A percentile compares a stretch with the other conserved stretches of the same genome.
Conservation (phyloP, 2,329 filamentous ascomycete genomes). For the Westerdykella ornata region DNA sequence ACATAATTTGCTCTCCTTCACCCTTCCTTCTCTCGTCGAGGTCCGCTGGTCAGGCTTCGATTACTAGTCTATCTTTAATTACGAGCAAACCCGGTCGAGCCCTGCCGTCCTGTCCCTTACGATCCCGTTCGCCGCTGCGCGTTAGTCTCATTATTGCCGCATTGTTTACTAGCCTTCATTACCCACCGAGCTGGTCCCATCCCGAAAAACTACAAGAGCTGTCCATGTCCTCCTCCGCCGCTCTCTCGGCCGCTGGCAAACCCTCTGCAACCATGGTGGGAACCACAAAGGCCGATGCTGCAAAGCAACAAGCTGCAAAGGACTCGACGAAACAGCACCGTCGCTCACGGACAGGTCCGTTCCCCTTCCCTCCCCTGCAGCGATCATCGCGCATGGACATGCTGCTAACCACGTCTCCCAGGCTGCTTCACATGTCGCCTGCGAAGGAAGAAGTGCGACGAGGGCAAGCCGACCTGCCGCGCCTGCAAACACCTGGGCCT, state of each 20-base stretch:
- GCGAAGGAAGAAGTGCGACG: conserved; percentile 64
- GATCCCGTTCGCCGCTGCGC: conserved; percentile 37
- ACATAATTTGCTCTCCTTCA: conserved; percentile 45
- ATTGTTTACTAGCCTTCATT: conserved; percentile 38
- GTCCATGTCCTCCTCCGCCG: conserved; percentile 46
- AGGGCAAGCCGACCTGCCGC: conserved; percentile 57
- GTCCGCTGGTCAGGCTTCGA: conserved; percentile 46
- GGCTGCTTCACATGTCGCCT: conserved; percentile 63
- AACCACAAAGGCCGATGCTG: conserved; percentile 44
- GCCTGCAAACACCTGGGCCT: conserved; percentile 69
- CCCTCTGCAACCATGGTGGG: conserved; percentile 46
- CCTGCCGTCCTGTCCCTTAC: conserved; percentile 39
- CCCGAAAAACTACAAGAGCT: conserved; percentile 33
- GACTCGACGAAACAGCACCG: conserved; percentile 80
- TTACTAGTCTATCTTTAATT: conserved; percentile 45
- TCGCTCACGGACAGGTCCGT: conserved; percentile 85
- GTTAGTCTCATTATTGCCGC: conserved; percentile 37
- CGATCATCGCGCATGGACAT: conserved; percentile 29
- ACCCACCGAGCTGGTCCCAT: conserved; percentile 31
- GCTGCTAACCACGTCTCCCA: conserved; percentile 38
- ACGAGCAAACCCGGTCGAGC: conserved; percentile 37
- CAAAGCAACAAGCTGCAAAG: conserved; percentile 48
- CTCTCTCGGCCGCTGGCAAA: conserved; percentile 38
- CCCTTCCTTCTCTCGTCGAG: conserved; percentile 20
- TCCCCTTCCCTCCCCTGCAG: conserved; percentile 26